Evolutionary conservation across 106 monocot genomes (phyloP).

Genomic region (Dioscorea zingiberensis): DNA sequence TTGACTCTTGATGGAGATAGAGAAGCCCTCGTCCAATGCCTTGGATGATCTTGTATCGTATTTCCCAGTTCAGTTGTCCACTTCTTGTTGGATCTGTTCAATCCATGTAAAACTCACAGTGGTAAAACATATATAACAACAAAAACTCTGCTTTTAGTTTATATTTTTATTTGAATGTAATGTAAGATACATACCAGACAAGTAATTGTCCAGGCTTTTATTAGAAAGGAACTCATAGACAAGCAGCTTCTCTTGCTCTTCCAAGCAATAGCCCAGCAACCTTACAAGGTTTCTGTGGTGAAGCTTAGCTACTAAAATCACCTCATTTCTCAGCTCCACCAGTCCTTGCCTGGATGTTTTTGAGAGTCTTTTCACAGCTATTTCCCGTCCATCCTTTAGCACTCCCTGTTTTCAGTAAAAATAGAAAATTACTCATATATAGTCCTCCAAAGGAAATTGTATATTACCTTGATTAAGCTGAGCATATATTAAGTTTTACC

Average conservation of each 20-base stretch:
- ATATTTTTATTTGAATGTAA: no score
- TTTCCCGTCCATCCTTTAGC: background rate
- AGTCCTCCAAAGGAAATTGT: no score
- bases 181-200: background rate
- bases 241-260: conserved; percentile 4
- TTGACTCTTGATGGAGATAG: conserved; percentile 1
- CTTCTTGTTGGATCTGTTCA: background rate
- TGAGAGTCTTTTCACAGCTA: conserved; percentile 4
- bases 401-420: background rate
- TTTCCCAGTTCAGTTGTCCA: background rate
- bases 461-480: background rate
- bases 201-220: background rate
- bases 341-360: conserved; percentile 1
- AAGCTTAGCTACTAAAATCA: background rate
- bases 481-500: background rate
- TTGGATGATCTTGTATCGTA: background rate
- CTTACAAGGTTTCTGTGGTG: conserved; percentile 3
- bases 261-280: conserved; percentile 1
- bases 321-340: background rate
- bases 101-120: background rate
- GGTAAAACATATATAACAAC: background rate
- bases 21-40: background rate
- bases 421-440: background rate
- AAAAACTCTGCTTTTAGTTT: no score
- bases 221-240: conserved; percentile 6